Conservation (phyloP, 2,329 filamentous ascomycete species). For the Ophiocordyceps sinensis region DNA sequence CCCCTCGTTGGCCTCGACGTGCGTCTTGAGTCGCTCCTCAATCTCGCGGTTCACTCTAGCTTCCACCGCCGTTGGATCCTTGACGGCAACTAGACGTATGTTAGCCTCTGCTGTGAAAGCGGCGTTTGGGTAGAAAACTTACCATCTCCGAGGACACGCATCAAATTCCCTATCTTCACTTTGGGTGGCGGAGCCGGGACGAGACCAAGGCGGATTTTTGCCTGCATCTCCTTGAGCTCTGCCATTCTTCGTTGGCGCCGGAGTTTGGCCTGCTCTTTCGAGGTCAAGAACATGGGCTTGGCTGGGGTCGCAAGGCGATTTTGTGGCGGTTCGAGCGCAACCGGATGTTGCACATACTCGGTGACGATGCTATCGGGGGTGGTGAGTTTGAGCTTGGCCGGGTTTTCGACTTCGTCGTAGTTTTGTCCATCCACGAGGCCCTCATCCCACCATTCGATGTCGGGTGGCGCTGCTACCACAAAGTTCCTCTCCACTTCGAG, state of each 20-base stretch:
- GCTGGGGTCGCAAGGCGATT: constrained; percentile 65
- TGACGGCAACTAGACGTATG: constrained; percentile 43
- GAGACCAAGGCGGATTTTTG: constrained; percentile 83
- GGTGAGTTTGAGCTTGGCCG: constrained; percentile 55
- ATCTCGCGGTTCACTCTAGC: constrained; percentile 89
- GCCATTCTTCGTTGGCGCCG: constrained; percentile 82
- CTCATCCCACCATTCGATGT: constrained; percentile 97
- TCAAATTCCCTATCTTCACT: constrained; percentile 93
- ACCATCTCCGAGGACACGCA: constrained; percentile 81
- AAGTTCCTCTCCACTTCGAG: constrained; percentile 81
- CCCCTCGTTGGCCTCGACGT: constrained; percentile 66
- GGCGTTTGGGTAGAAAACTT: constrained; percentile 22
- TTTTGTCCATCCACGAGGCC: constrained; percentile 60
- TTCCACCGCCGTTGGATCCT: constrained; percentile 94
- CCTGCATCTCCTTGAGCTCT: constrained; percentile 89
- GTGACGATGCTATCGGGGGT: constrained; percentile 79
- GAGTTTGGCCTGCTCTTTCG: constrained; percentile 81
- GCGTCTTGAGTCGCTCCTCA: constrained; percentile 65
- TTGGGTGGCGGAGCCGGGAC: constrained; percentile 86
- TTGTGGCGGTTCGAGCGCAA: constrained; percentile 80
- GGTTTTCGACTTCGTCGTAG: constrained; percentile 57
- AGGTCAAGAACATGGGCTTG: constrained; percentile 86
- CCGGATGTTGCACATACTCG: constrained; percentile 81
- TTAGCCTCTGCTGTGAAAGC: neutral
- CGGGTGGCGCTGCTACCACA: constrained; percentile 67